Evolutionary conservation across 2,329 filamentous ascomycete species (phyloP).

Genomic region (Neurospora crassa): DNA sequence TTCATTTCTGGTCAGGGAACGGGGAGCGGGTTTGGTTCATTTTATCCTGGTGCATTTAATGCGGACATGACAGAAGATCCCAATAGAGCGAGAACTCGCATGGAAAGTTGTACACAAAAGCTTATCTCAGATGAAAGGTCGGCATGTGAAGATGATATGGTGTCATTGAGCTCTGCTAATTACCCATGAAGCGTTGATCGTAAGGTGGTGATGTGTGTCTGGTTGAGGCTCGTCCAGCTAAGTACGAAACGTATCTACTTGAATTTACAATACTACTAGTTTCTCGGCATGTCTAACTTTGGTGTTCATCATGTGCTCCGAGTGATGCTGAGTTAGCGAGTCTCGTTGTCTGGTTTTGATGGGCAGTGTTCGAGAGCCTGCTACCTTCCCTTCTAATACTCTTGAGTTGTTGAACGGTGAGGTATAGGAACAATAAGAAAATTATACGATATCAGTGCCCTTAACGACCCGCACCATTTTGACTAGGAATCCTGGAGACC

Average conservation of each 20-base stretch:
- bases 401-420: background rate
- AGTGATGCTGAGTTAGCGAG: background rate
- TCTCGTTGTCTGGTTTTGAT: background rate
- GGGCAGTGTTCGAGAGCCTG: background rate
- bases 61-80: background rate
- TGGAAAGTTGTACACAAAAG: background rate
- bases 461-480: background rate
- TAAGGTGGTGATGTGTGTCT: background rate
- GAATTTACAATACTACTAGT: background rate
- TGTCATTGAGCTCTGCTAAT: background rate
- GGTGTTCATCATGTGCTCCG: background rate
- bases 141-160: background rate
- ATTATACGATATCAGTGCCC: background rate
- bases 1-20: constrained; percentile 1
- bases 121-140: background rate
- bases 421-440: background rate
- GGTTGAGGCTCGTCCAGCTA: background rate
- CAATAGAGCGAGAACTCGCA: background rate
- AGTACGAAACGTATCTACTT: background rate
- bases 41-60: background rate
- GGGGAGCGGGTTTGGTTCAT: background rate
- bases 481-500: background rate
- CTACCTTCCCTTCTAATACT: background rate
- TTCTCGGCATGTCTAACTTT: background rate
- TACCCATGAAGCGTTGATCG: background rate